Evolutionary conservation across 345 rosid species (phyloP).

Genomic region (Boechera divaricarpa): DNA sequence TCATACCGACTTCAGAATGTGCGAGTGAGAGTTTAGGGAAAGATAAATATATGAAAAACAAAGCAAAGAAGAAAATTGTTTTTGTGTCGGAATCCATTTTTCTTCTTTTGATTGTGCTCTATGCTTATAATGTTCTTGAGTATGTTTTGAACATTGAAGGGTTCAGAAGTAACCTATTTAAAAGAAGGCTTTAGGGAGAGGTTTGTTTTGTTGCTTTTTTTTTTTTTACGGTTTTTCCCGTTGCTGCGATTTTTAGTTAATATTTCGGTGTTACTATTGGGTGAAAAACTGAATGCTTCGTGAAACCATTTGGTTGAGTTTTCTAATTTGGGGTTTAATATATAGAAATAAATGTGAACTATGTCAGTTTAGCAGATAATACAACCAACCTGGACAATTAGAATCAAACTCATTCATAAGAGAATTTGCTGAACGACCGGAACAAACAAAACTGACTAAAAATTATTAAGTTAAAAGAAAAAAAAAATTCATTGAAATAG

Average conservation of each 20-base stretch:
- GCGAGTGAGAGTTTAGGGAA: constrained; percentile 20
- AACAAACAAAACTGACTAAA: not conserved
- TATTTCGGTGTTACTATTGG: constrained; percentile 9
- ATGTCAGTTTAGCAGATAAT: not conserved
- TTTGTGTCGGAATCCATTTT: constrained; percentile 25
- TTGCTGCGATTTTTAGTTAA: constrained; percentile 30
- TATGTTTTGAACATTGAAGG: not conserved
- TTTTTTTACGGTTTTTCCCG: constrained; percentile 5
- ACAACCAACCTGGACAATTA: constrained; percentile 1
- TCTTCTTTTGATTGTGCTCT: not conserved
- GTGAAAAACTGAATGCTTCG: not conserved
- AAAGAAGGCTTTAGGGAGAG: not conserved
- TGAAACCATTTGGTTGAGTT: not conserved
- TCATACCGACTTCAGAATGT: constrained; percentile 36
- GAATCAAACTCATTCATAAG: not conserved
- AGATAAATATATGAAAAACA: constrained; percentile 13
- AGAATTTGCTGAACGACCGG: not conserved
- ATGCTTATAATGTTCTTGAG: not conserved
- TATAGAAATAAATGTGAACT: not conserved
- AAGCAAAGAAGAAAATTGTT: not conserved
- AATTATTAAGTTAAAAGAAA: not conserved
- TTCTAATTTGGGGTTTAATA: constrained; percentile 9
- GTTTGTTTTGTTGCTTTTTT: constrained; percentile 6
- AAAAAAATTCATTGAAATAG: not conserved
- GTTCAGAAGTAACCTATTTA: constrained; percentile 3